These are phyloP conservation scores for Pichia ethanolica DNA, from an alignment of 805 yeast genomes.

Conservation along the genomic window DNA sequence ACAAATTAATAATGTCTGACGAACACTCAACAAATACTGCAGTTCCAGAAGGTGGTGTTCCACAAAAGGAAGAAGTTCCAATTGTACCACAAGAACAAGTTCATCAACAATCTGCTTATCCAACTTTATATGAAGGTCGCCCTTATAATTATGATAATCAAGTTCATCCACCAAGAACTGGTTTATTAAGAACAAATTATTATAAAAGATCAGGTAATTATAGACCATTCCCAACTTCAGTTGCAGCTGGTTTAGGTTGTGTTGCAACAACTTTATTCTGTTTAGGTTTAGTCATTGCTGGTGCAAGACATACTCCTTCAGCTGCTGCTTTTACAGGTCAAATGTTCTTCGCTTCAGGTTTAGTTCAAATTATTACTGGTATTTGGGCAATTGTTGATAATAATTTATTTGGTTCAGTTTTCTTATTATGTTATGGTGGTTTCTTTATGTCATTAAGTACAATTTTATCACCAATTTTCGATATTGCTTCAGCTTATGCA, in stretches of 20 bases:
- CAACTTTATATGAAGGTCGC: conserved; percentile 5
- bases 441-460: conserved; percentile 42
- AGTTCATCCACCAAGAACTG: conserved; percentile 34
- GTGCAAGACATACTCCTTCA: conserved; percentile 36
- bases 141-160: conserved; percentile 17
- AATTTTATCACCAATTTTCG: conserved; percentile 35
- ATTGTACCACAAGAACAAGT: conserved; percentile 1
- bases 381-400: conserved; percentile 43
- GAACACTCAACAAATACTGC: conserved; percentile 22
- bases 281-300: conserved; percentile 36
- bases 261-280: conserved; percentile 42
- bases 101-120: conserved; percentile 4
- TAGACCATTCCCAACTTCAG: conserved; percentile 42
- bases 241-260: conserved; percentile 42
- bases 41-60: conserved; percentile 12
- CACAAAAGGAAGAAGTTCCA: conserved; percentile 14
- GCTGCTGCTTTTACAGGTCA: conserved; percentile 38
- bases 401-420: conserved; percentile 42
- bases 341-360: conserved; percentile 41
- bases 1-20: conserved; percentile 16
- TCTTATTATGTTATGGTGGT: conserved; percentile 39
- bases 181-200: conserved; percentile 34
- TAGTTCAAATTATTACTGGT: conserved; percentile 42
- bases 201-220: conserved; percentile 34
- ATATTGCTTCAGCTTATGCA: conserved; percentile 33